Base-by-base conservation (phyloP, 768 basidiomycete genomes). In the Pleurotus tuoliensis region DNA sequence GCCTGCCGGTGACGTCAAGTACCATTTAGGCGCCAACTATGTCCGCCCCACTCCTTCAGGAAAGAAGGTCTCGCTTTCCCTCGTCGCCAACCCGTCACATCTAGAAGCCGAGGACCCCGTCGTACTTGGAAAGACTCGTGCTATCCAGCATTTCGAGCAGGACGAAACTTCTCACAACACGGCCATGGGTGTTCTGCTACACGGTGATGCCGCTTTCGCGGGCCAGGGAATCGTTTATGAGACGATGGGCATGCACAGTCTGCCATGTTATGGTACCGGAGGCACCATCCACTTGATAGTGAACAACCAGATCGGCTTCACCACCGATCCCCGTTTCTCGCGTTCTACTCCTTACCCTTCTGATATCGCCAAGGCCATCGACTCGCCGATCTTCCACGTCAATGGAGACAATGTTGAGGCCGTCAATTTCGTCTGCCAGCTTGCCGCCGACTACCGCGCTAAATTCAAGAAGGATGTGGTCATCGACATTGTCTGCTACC, bases 381-480 rank as follows among this genome's bases (percentile, higher is more conserved):
- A 99, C 65, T 82, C 97, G 0, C 96, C 96, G 49, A 98, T 99
- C 72, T 96, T 99, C 87, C 96, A 99, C 72, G 97, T 98, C 66
- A 99, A 99, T 66, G 96, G 96, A 46, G 96, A 99, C 79, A 94
- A 98, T 64, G 90, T 89, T 59, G 96, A 99, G 72, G 96, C 96
- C 18, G 94, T 99, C 70, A 98, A 92, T 71, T 99, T 95, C 67
- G 96, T 99, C 40, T 96, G 93, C 74, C 94, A 96, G 66, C 87
- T 99, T 56, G 97, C 96, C 24, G 96, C 96, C 27, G 96, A 99
- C 71, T 99, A 93, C 75, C 88, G 96, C 49, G 94, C 96, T 62
- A 96, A 94, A 74, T 99, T 87, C 82, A 97, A 96, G 82, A 95
- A 92, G 77, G 97, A 99, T 69, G 96, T 99, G 60, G 96, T 99